Conservation (phyloP, 2,329 filamentous ascomycete species). For the Biscogniauxia marginata region DNA sequence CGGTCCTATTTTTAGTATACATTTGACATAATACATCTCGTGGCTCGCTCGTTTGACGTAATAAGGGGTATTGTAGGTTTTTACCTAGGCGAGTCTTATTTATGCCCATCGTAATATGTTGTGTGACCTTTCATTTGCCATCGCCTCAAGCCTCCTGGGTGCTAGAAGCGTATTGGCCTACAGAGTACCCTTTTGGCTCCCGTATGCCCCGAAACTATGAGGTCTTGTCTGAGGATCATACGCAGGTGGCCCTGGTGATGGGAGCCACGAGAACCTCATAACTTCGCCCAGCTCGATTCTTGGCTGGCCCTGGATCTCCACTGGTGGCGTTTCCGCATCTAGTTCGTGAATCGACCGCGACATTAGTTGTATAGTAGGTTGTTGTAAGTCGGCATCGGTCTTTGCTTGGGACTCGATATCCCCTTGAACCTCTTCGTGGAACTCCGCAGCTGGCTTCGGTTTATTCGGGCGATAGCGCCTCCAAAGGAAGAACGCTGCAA, state of each 20-base stretch:
- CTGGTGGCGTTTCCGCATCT: not conserved
- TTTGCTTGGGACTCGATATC: not conserved
- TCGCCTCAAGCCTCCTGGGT: too few relatives aligned
- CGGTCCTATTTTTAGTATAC: too few relatives aligned
- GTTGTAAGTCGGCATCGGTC: too few relatives aligned
- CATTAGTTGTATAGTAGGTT: not conserved
- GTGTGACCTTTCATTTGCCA: too few relatives aligned
- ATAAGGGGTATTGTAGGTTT: too few relatives aligned
- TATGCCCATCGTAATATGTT: too few relatives aligned
- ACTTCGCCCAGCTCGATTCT: not conserved
- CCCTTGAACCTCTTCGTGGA: not conserved
- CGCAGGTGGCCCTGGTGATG: not conserved
- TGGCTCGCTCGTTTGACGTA: too few relatives aligned
- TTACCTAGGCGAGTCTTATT: too few relatives aligned
- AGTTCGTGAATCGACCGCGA: not conserved
- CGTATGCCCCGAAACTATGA: not conserved
- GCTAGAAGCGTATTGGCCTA: not conserved
- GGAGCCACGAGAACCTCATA: not conserved
- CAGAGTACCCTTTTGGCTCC: not conserved
- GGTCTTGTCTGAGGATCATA: not conserved
- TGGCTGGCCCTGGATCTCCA: not conserved
- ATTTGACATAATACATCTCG: too few relatives aligned
- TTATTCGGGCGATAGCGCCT: not conserved
- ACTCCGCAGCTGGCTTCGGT: too few relatives aligned
- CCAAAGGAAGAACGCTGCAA: conserved; percentile 13